These are phyloP conservation scores for Smittium culicis DNA, from an alignment of 371 early-diverging fungal species.

Conservation along the genomic window DNA sequence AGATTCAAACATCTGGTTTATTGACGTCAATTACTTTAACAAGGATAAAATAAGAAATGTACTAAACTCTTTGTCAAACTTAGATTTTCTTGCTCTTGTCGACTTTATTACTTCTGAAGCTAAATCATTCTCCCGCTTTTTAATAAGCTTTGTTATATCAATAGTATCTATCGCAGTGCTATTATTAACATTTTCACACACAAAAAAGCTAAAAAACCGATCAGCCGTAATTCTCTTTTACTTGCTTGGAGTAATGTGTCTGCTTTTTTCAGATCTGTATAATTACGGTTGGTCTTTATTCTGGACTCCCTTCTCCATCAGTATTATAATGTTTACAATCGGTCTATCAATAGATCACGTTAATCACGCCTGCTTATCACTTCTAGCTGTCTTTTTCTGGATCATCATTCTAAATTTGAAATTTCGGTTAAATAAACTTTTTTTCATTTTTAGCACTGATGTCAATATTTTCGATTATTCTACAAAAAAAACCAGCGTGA, in stretches of 20 bases:
- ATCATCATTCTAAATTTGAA: neutral
- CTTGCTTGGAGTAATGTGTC: neutral
- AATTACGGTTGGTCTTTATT: slow-evolving; percentile 5
- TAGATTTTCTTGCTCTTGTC: neutral
- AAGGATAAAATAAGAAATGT: neutral
- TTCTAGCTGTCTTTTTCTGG: neutral
- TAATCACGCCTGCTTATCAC: neutral
- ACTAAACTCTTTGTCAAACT: neutral
- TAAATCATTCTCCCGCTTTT: neutral
- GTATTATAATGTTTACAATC: slow-evolving; percentile 3
- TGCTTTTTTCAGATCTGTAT: neutral
- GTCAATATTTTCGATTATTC: neutral
- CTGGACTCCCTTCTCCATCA: neutral
- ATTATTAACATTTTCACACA: neutral
- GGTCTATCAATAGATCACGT: neutral
- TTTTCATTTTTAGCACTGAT: neutral
- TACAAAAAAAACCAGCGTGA: neutral
- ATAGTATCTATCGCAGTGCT: neutral
- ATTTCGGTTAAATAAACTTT: neutral
- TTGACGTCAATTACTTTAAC: neutral
- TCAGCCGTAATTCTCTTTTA: neutral
- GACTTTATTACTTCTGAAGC: neutral
- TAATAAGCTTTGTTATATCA: neutral
- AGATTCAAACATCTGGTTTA: neutral
- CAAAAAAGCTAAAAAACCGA: neutral